These are phyloP conservation scores for Speleostelium caveatum DNA, from an alignment of 78 protist genomes.

Conservation along the genomic window DNA sequence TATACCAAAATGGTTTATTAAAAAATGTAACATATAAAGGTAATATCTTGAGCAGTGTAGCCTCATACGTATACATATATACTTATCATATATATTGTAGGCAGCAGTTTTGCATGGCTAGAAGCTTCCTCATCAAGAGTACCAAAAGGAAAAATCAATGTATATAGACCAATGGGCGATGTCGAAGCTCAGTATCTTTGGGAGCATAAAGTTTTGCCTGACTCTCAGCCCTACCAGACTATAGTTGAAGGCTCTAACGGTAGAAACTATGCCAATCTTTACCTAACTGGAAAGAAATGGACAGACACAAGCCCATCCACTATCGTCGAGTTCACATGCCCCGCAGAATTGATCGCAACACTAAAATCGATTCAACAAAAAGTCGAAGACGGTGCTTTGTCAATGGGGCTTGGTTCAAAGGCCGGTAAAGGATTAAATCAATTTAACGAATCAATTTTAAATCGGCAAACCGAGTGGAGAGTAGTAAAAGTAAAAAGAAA, in stretches of 20 bases:
- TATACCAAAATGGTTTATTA: too few species aligned
- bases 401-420: constrained; percentile 87
- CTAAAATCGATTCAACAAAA: constrained; percentile 77
- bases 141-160: constrained; percentile 17
- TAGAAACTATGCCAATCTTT: constrained; percentile 69
- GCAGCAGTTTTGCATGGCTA: constrained; percentile 72
- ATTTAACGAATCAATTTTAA: constrained; percentile 70
- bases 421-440: constrained; percentile 86
- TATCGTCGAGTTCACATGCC: constrained; percentile 83
- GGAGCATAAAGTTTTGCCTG: constrained; percentile 61
- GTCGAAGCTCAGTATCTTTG: constrained; percentile 53
- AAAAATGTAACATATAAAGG: too few species aligned
- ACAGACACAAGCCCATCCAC: constrained; percentile 86
- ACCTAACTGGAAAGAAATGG: constrained; percentile 81
- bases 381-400: constrained; percentile 85
- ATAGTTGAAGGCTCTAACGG: constrained; percentile 86
- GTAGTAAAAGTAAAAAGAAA: constrained; percentile 83
- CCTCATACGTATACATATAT: too few species aligned
- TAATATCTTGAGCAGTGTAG: too few species aligned
- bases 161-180: constrained; percentile 85
- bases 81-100: too few species aligned
- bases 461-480: constrained; percentile 55
- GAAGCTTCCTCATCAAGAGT: constrained; percentile 14
- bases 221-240: constrained; percentile 89
- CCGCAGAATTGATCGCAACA: constrained; percentile 31